Evolutionary conservation across 805 yeast genomes (phyloP).

Genomic region (Saturnispora halmiae): DNA sequence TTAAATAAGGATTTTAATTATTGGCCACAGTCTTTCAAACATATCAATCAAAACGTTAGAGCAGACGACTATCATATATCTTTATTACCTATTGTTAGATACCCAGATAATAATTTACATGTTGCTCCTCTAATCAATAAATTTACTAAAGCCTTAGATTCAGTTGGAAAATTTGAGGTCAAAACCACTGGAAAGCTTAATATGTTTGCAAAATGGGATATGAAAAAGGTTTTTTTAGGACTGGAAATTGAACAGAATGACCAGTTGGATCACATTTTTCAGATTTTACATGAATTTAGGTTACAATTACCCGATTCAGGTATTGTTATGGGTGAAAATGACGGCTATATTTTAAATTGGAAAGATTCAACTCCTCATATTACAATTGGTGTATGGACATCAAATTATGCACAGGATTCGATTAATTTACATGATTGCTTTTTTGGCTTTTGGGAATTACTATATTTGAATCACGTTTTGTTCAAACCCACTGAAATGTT

Average conservation of each 20-base stretch:
- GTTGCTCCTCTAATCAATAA: not conserved
- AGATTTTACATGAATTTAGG: conserved; percentile 3
- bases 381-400: conserved; percentile 15
- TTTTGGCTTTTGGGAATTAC: conserved; percentile 23
- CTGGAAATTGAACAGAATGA: conserved; percentile 3
- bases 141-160: not conserved
- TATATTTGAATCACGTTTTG: conserved; percentile 18
- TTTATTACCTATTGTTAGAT: conserved; percentile 22
- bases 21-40: conserved; percentile 21
- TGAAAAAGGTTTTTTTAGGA: conserved; percentile 7
- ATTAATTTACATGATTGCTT: not conserved
- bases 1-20: conserved; percentile 3
- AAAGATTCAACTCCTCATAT: conserved; percentile 14
- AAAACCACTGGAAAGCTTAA: conserved; percentile 3
- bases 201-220: conserved; percentile 9
- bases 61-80: conserved; percentile 13
- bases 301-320: conserved; percentile 13
- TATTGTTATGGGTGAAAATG: conserved; percentile 17
- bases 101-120: conserved; percentile 10
- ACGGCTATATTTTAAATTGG: conserved; percentile 12
- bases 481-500: not conserved
- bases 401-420: not conserved
- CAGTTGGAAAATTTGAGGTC: not conserved
- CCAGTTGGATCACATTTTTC: not conserved
- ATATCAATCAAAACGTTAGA: not conserved